Base-by-base conservation (phyloP, 2,329 filamentous ascomycete species). In the Hypomyces rosellus region DNA sequence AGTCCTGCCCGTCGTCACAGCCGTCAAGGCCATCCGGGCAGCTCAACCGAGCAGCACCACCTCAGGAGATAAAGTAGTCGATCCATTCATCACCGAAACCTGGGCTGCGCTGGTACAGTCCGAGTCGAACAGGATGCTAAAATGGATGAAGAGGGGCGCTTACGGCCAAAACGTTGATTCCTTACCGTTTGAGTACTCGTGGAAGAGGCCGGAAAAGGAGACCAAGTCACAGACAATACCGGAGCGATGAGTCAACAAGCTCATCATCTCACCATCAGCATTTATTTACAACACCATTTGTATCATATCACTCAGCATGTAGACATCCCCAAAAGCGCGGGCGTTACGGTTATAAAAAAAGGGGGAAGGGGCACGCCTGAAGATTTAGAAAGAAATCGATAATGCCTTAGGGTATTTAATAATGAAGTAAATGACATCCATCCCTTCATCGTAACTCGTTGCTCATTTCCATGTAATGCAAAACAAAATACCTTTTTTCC, bases 91-190 rank as follows among this genome's bases (percentile, higher is more conserved):
- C 2, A 50, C 54, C 2, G 52, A 49, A 4, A 16, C 50, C 11
- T 61, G 59, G 59, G 44, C 47, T 8, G 18, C 49, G 1, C 12
- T 59, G 20, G 52, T 58, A 14, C 44, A 51, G 5, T 11, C 42
- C 2, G 18, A 57, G 33, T 30, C 42, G 34, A 16, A 39, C 1
- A 44, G 54, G 30, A 44, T 56, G 46, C 20, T 48, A 25, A 52
- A 33, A n/a, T 54, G 52, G 51, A 33, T 41, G 13, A 40, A 37
- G 13, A 46, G 22, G 16, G 34, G 37, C 18, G 49, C 36, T 25
- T 25, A n/a, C 8, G 45, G 25, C 16, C 13, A 15, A 7, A 36
- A 45, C 22, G 41, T 12, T 14, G 15, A 7, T 33, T 34, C 30
- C 16, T 4, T 20, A 22, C 15, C 45, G 5, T 45, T 34, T 14